Evolutionary conservation across 1,139 yeast species (phyloP).

Genomic region (Geotrichum phurueaensis): DNA sequence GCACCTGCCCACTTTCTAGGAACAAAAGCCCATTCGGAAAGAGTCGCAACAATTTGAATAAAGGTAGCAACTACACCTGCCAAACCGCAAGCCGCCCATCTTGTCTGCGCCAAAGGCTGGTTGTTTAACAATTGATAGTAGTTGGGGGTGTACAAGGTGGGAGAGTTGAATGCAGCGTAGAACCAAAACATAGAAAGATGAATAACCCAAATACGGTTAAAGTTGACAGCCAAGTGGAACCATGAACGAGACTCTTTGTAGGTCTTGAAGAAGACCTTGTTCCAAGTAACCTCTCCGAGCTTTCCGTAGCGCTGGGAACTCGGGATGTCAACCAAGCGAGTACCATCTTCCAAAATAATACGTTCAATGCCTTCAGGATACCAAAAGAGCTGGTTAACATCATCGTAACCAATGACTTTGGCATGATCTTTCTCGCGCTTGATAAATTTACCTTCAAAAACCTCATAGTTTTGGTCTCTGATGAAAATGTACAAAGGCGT

Average conservation of each 20-base stretch:
- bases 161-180: conserved; percentile 89
- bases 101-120: conserved; percentile 77
- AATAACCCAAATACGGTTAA: conserved; percentile 96
- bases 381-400: conserved; percentile 97
- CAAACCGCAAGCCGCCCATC: conserved; percentile 88
- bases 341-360: conserved; percentile 83
- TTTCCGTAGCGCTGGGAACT: conserved; percentile 81
- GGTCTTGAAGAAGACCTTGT: conserved; percentile 88
- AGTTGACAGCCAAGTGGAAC: conserved; percentile 92
- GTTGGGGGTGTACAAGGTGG: conserved; percentile 79
- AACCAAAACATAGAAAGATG: conserved; percentile 90
- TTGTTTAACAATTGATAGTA: conserved; percentile 78
- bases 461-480: conserved; percentile 92
- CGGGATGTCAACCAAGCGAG: conserved; percentile 85
- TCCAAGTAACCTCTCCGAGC: conserved; percentile 91
- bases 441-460: conserved; percentile 88
- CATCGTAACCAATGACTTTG: conserved; percentile 92
- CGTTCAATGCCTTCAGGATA: conserved; percentile 97
- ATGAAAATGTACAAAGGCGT: conserved; percentile 87
- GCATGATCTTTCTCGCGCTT: conserved; percentile 97
- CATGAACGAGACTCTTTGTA: conserved; percentile 95
- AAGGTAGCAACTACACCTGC: conserved; percentile 84
- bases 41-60: conserved; percentile 80
- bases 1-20: conserved; percentile 99
- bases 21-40: conserved; percentile 91